These are phyloP conservation scores for Clitopilus passeckerianus DNA, from an alignment of 768 basidiomycete species.

Conservation along the genomic window DNA sequence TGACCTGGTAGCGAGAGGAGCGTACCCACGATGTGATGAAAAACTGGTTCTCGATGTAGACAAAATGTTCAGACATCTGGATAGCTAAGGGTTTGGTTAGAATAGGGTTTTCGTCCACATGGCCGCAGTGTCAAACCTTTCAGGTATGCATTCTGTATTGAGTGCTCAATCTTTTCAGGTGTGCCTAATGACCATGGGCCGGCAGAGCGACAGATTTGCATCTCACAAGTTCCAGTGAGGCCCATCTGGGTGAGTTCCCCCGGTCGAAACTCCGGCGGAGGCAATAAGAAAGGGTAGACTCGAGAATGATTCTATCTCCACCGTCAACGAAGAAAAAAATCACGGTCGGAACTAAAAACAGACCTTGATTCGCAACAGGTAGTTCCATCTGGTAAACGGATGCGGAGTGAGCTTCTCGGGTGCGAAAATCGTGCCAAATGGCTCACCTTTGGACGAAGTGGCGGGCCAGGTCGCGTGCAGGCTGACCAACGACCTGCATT, in stretches of 20 bases:
- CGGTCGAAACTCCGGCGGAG: slow-evolving; percentile 87
- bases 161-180: slow-evolving; percentile 75
- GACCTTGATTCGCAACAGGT: slow-evolving; percentile 89
- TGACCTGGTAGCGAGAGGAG: not conserved
- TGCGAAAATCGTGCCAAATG: slow-evolving; percentile 10
- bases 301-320: slow-evolving; percentile 77
- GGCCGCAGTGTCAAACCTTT: slow-evolving; percentile 50
- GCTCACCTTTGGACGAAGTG: slow-evolving; percentile 89
- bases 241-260: slow-evolving; percentile 74
- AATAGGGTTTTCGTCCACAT: not conserved
- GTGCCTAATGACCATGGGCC: slow-evolving; percentile 98
- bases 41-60: slow-evolving; percentile 97
- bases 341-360: slow-evolving; percentile 10
- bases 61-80: slow-evolving; percentile 91
- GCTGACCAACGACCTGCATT: slow-evolving; percentile 94
- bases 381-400: slow-evolving; percentile 71
- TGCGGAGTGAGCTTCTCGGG: slow-evolving; percentile 2
- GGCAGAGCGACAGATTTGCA: slow-evolving; percentile 93
- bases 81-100: slow-evolving; percentile 51
- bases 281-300: slow-evolving; percentile 88
- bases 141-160: slow-evolving; percentile 92
- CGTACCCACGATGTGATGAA: slow-evolving; percentile 78
- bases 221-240: slow-evolving; percentile 92
- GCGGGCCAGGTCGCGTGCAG: slow-evolving; percentile 88
- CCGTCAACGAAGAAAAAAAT: slow-evolving; percentile 5